Base-by-base conservation (phyloP, 2,329 filamentous ascomycete species). In the Pyricularia sp. region DNA sequence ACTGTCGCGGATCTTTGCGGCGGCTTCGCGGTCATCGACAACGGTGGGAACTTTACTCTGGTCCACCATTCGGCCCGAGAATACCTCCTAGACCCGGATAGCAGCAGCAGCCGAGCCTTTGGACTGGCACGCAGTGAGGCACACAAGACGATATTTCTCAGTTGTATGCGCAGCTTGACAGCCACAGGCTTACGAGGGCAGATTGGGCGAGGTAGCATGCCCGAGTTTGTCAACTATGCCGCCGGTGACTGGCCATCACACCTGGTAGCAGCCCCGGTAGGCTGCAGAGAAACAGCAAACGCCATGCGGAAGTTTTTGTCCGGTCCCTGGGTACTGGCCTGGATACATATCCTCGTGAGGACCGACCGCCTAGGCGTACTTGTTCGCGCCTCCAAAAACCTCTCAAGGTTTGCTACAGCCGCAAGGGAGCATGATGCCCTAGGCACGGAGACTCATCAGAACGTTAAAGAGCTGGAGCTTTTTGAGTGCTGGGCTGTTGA, bases 61-160 rank as follows among this genome's bases (percentile, higher is more conserved):
- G 68, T 76, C 3, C 75, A 77, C 61, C 68, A 76, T 49, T 75
- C 75, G 0, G 75, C 74, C 2, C 70, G 72, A 24, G 75, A 76
- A 33, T 77, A 75, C 64, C 63, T 76, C 8, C 57, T 71, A 2
- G 62, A 65, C 16, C 35, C 24, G 0, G 65, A 26, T 1, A 53
- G 61, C 2, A 60, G 55, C 2, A 60, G 60, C 5, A 53, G 60
- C 4, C 64, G 63, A 5, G 60, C 66, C 1, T 67, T 71, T 19
- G 9, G 30, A 5, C 62, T 74, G 4, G 64, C 71, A 10, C 44
- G 26, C 3, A 49, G 44, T 9, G 9, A 55, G n/a, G 59, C 68
- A 0, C 68, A 74, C 65, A 62, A 66, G 1, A 62, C 65, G 16
- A 66, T 74, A n/a, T 70, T 71, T 33, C 63, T 62, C 5, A 68